Percentiles rank a stretch among this genome's conserved stretches.
These are phyloP conservation scores for Starmerella ratchasimensis DNA, from an alignment of 805 yeast species.

Conservation along the genomic window DNA sequence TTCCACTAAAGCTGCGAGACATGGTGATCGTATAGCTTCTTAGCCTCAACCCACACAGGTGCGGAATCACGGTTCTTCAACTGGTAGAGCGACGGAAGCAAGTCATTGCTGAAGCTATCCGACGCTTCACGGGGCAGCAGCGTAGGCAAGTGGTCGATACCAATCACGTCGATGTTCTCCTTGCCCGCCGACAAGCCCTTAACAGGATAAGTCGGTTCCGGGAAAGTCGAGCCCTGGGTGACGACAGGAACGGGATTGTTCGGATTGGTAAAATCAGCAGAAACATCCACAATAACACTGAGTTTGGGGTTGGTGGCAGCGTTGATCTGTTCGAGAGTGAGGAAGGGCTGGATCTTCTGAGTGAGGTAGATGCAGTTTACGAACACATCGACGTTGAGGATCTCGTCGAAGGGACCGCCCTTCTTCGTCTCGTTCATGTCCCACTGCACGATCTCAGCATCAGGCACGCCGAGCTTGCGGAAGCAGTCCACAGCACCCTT, in stretches of 20 bases:
- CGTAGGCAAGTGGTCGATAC: constrained; percentile 93
- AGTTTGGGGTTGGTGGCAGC: constrained; percentile 47
- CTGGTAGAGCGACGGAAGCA: constrained; percentile 77
- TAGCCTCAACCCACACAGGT: constrained; percentile 87
- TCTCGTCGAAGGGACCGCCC: constrained; percentile 96
- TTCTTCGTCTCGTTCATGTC: constrained; percentile 91
- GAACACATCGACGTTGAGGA: constrained; percentile 75
- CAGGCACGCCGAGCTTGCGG: constrained; percentile 76
- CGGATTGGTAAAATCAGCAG: constrained; percentile 97
- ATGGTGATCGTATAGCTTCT: constrained; percentile 68
- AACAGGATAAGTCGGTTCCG: constrained; percentile 79
- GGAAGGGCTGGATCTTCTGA: constrained; percentile 84
- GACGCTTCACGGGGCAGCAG: constrained; percentile 94
- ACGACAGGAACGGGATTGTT: constrained; percentile 96
- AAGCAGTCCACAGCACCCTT: constrained; percentile 86
- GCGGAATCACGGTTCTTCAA: constrained; percentile 70
- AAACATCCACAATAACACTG: constrained; percentile 89
- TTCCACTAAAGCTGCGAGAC: constrained; percentile 59
- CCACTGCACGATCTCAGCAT: constrained; percentile 75
- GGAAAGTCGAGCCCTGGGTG: constrained; percentile 75
- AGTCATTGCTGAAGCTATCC: constrained; percentile 74
- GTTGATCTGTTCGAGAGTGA: constrained; percentile 56
- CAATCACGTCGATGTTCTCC: constrained; percentile 74
- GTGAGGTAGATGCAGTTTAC: constrained; percentile 93
- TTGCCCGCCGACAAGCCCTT: constrained; percentile 61